phyloP scores from a whole-genome alignment of 2,329 filamentous ascomycete genomes.

The Arthrobotrys entomopaga region DNA sequence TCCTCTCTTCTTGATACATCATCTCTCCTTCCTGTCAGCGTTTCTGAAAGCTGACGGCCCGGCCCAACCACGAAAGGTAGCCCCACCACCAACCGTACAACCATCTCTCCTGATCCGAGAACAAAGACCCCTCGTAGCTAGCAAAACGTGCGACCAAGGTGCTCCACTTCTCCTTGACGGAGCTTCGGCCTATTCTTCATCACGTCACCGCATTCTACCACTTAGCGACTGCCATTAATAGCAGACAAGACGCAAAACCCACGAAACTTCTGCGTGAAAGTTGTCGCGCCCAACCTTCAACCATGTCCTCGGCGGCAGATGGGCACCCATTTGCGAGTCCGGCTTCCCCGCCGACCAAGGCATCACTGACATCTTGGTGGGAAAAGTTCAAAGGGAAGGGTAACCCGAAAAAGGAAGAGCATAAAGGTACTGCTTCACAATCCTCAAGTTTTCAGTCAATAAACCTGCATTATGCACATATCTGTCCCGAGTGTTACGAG shows the following conservation, averaged over 20 bases:
- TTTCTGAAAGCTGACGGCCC: slow-evolving; percentile 56
- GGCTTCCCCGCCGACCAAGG: slow-evolving; percentile 80
- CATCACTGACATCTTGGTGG: slow-evolving; percentile 96
- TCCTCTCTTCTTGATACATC: slow-evolving; percentile 1
- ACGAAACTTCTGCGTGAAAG: slow-evolving; percentile 14
- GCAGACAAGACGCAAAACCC: not conserved
- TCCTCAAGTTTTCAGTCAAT: not conserved
- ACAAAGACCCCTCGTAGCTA: slow-evolving; percentile 27
- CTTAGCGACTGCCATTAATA: not conserved
- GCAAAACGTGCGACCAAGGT: not conserved
- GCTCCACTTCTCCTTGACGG: not conserved
- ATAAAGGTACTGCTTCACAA: slow-evolving; percentile 56
- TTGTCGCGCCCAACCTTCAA: slow-evolving; percentile 29
- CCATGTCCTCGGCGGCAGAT: slow-evolving; percentile 50
- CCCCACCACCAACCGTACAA: slow-evolving; percentile 47
- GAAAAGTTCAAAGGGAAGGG: slow-evolving; percentile 81
- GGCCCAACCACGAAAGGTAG: slow-evolving; percentile 60
- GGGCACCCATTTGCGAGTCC: slow-evolving; percentile 62
- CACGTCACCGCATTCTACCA: not conserved
- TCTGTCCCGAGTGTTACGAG: slow-evolving; percentile 14
- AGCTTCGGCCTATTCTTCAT: not conserved
- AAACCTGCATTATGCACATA: not conserved
- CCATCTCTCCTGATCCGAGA: slow-evolving; percentile 9
- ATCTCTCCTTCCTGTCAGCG: slow-evolving; percentile 5
- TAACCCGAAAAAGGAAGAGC: slow-evolving; percentile 71